Evolutionary conservation across 768 basidiomycete genomes (phyloP), one percentile per base, ranked within the genome.

Genomic region (Scleroderma citrinum): DNA sequence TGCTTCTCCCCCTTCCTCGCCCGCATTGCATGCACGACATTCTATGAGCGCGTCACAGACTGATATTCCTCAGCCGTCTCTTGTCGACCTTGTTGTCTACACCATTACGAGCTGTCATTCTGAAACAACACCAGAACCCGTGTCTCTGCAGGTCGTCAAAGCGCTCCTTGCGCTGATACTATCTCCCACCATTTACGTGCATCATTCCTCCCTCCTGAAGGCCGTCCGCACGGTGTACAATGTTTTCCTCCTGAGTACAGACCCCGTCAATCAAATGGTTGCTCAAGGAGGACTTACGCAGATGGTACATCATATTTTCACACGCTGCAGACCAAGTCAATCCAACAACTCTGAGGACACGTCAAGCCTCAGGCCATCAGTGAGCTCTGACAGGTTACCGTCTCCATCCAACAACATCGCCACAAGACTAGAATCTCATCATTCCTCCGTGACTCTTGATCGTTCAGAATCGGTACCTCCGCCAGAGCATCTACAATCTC

Each of bases 181-280:
- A 41, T 97, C 94, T 2, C 76, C 87, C 5, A 87, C 83, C 6
- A 79, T 87, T 35, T 76, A 92, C 23, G 91, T 98, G 3, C 96
- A 99, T 67, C 96, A 98, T 63, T 96, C 93, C 5, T 88, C 92
- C 11, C 75, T 99, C 38, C 78, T 99, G 56, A 97, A 97, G 66
- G 92, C 93, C 24, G 90, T 99, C 29, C 81, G 96, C 41, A 97
- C 96, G 17, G 96, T 99, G 3, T 99, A 98, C 72, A 98, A 99
- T 64, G 85, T 99, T 51, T 99, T 98, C 65, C 75, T 99, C 23
- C 76, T 98, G 51, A 93, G 91, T 58, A 76, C 78, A 19, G 92
- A 95, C 60, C 78, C 86, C 5, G 87, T 93, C 44, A 98, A 95
- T 57, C 96, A 98, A 69, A 94, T 90, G 74, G 95, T 99, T 32